Base-by-base conservation (phyloP, 768 basidiomycete species). In the Suillus ampliporus region DNA sequence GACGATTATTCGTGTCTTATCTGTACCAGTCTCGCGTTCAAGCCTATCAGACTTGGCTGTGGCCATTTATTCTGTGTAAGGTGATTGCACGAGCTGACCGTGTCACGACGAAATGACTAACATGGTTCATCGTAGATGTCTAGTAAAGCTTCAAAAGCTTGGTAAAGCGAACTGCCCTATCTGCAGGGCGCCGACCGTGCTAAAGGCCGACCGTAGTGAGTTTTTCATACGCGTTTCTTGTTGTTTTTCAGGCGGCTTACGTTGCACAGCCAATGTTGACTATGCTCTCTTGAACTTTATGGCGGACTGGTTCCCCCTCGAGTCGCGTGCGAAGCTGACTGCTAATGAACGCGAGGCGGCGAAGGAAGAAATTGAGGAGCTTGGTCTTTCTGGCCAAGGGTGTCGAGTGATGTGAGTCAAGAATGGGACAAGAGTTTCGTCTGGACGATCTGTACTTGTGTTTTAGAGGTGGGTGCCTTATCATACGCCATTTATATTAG, bases 61-160 rank as follows among this genome's bases (percentile, higher is more conserved):
- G 83, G 89, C 0, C 95, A 97, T 74, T 78, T 91, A 19, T 91
- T 91, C 68, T 91, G 90, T 62, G 88, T 91, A 4, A 76, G 90
- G 74, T 89, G 56, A 56, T 40, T 17, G 67, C 66, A 9, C 17
- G 17, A 15, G n/a, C 11, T 21, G 53, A 1, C 9, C n/a, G 1
- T 9, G 19, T n/a, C 26, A 23, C 28, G 28, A 14, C 19, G 19
- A 31, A 31, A 13, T 1, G 23, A 37, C 15, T 23, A n/a, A 61
- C 28, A n/a, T 43, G 78, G 14, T 77, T 76, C 62, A 19, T 53
- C 64, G 65, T 21, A 82, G 84, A 47, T 87, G 94, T 71, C 79
- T 97, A 11, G 92, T 92, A 48, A 96, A 97, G 79, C 90, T 98
- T 87, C 95, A 98, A 78, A 91, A 89, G 70, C 82, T 89, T 10